Base-by-base conservation (phyloP, 148 eudicot species). In the Beta vulgaris region DNA sequence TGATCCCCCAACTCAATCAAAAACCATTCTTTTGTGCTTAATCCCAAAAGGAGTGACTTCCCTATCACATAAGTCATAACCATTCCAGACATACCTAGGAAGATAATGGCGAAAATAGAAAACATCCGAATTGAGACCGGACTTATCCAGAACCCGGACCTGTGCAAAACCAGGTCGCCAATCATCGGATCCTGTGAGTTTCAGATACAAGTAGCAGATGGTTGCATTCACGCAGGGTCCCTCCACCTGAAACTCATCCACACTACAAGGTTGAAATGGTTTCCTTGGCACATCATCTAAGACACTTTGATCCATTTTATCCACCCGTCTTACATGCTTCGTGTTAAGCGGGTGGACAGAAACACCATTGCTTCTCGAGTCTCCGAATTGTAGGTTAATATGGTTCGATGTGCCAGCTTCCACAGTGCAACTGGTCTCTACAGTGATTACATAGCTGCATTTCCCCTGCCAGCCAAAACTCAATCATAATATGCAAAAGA, bases 161-260 rank as follows among this genome's bases (percentile, higher is more conserved):
- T 82, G 87, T 0, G 82, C 93, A 71, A 84, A 87, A 16, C 93
- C 87, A 0, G 90, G 93, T 23, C 89, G 53, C 90, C 93, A 89
- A 8, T 87, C 87, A 26, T 89, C 90, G 4, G 77, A 59, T 21
- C 89, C 90, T n/a, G 68, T 57, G 39, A 87, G 67, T 37, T 81
- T 84, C 26, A 89, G 81, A 80, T 85, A 87, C 34, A 89, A 49
- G 77, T 87, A 89, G 74, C 90, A 89, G 18, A 89, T 69, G 42
- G 78, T 76, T 23, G 85, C 82, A 28, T 85, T 81, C 69, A 87
- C 87, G 31, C 93, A 89, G 58, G 66, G 73, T 2, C 78, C 82
- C 0, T 83, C 81, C 19, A 84, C 78, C 54, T 79, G 84, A 73
- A 89, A 89, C 79, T 82, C 82, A 62, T 89, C 89, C 25, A 87